Percentiles rank a stretch among this genome's conserved stretches.
These are phyloP conservation scores for Penicillium sp. DNA, from an alignment of 2,329 filamentous ascomycete genomes.

Conservation along the genomic window DNA sequence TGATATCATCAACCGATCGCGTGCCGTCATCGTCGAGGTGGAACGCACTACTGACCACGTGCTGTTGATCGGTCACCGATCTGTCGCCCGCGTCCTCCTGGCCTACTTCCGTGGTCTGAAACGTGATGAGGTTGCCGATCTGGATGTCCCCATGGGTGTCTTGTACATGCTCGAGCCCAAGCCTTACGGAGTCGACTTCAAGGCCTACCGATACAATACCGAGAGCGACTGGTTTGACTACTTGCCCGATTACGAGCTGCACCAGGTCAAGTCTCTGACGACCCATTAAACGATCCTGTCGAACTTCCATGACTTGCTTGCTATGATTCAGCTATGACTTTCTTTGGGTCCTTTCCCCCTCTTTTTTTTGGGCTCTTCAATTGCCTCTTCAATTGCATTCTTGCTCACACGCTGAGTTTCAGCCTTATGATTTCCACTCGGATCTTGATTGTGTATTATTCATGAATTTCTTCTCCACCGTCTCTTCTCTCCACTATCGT, in stretches of 20 bases:
- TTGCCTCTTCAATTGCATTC: neutral
- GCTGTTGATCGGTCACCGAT: constrained; percentile 87
- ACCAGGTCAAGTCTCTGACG: constrained; percentile 36
- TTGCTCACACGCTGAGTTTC: neutral
- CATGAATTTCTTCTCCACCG: neutral
- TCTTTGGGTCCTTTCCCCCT: neutral
- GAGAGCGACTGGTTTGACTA: constrained; percentile 78
- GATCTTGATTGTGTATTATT: neutral
- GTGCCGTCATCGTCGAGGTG: constrained; percentile 93
- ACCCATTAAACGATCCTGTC: neutral
- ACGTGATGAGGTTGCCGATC: constrained; percentile 85
- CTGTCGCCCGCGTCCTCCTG: constrained; percentile 86
- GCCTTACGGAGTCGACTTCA: constrained; percentile 96
- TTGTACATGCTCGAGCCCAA: constrained; percentile 95
- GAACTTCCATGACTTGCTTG: constrained; percentile 13
- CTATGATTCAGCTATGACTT: constrained; percentile 19
- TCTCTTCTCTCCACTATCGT: neutral
- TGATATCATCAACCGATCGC: constrained; percentile 92
- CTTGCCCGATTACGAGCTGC: constrained; percentile 78
- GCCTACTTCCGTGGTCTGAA: constrained; percentile 96
- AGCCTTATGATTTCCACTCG: neutral
- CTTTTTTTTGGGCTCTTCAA: neutral
- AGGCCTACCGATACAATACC: constrained; percentile 88
- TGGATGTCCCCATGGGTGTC: constrained; percentile 92
- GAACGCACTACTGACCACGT: constrained; percentile 97